Percentiles rank a stretch among this genome's conserved stretches.
These are phyloP conservation scores for Hanseniaspora taiwanica DNA, from an alignment of 805 yeast species.

Conservation along the genomic window DNA sequence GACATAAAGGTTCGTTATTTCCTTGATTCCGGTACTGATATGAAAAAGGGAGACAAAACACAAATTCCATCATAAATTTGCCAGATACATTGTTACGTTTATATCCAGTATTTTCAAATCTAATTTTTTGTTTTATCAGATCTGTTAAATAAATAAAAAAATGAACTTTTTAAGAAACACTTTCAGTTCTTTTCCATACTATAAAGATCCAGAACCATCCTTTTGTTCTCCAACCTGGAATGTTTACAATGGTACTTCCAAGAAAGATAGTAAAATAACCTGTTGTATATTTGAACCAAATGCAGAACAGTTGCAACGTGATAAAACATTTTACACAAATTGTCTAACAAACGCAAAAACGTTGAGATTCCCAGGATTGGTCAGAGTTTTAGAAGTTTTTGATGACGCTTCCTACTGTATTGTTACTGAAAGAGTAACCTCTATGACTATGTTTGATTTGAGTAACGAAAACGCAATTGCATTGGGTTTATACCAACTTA, in stretches of 20 bases:
- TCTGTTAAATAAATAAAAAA: no score
- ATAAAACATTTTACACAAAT: background rate
- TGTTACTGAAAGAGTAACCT: constrained; percentile 15
- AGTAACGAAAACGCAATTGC: constrained; percentile 10
- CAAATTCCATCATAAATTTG: no score
- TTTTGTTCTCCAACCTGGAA: constrained; percentile 16
- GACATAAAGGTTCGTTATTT: no score
- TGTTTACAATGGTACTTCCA: constrained; percentile 13
- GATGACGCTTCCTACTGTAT: constrained; percentile 13
- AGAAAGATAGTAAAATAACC: background rate
- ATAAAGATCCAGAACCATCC: constrained; percentile 13
- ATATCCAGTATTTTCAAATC: no score
- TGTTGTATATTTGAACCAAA: background rate
- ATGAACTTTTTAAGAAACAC: constrained; percentile 1
- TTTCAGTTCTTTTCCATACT: constrained; percentile 14
- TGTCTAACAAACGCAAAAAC: constrained; percentile 8
- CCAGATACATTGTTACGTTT: no score
- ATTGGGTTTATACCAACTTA: constrained; percentile 16
- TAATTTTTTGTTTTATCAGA: no score
- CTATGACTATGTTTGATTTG: constrained; percentile 1
- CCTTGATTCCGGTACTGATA: no score
- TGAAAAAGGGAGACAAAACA: no score
- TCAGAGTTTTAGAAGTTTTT: constrained; percentile 17
- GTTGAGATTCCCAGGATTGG: constrained; percentile 21
- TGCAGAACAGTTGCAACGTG: background rate